Conservation (phyloP, 2,329 filamentous ascomycete species). For the Alternaria gaisen region DNA sequence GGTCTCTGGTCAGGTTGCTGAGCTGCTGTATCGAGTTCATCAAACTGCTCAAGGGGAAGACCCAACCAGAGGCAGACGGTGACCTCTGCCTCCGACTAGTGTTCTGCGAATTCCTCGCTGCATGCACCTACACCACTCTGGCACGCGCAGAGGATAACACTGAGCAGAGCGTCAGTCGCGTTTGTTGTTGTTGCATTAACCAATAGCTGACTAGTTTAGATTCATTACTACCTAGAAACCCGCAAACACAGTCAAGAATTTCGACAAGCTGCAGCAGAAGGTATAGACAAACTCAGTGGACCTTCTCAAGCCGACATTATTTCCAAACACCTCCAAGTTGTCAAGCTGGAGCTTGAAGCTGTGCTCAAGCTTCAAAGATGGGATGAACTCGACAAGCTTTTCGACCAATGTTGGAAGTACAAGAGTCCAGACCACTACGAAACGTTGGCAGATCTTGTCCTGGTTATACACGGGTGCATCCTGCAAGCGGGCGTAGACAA, state of each 20-base stretch:
- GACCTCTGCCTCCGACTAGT: conserved; percentile 68
- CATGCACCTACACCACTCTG: conserved; percentile 57
- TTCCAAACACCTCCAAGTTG: conserved; percentile 70
- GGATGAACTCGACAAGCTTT: conserved; percentile 69
- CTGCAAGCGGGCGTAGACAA: conserved; percentile 36
- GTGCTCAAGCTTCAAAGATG: conserved; percentile 72
- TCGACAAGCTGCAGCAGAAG: conserved; percentile 56
- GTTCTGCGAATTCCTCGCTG: conserved; percentile 74
- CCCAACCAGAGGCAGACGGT: conserved; percentile 36
- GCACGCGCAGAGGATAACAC: conserved; percentile 57
- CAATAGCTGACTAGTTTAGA: conserved; percentile 53
- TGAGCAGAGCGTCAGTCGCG: conserved; percentile 49
- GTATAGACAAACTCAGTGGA: conserved; percentile 52
- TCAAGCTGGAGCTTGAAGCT: conserved; percentile 83
- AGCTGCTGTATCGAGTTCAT: conserved; percentile 57
- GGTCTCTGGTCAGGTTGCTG: conserved; percentile 65
- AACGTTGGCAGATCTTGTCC: conserved; percentile 57
- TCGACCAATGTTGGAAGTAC: conserved; percentile 58
- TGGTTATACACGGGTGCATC: conserved; percentile 54
- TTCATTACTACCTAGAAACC: conserved; percentile 69
- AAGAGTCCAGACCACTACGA: conserved; percentile 53
- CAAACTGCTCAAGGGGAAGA: conserved; percentile 44
- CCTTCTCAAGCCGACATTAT: conserved; percentile 62
- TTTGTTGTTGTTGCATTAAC: conserved; percentile 17
- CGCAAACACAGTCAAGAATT: conserved; percentile 70